Base-by-base conservation (phyloP, 2,329 filamentous ascomycete species). In the Pseudocercospora vitis region DNA sequence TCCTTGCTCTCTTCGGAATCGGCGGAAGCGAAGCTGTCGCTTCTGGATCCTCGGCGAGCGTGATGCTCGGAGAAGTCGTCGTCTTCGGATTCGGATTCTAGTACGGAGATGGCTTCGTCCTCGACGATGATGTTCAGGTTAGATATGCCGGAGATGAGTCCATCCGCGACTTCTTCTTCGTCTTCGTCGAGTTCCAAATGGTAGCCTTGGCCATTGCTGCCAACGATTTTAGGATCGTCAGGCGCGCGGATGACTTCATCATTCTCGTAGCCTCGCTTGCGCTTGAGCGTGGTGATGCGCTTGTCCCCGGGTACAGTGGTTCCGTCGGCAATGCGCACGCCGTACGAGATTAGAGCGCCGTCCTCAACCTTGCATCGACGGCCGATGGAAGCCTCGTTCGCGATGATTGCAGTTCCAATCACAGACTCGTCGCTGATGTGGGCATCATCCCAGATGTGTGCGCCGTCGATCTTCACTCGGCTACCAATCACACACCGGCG, bases 391-490 rank as follows among this genome's bases (percentile, higher is more conserved):
- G 81, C 87, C 42, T 83, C 82, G 63, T 86, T 84, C 3, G 88
- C 94, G 50, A 99, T 76, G 35, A 99, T 83, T 1, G 90, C 86
- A 60, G 84, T 81, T 7, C 81, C 78, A 44, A 99, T 76, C 19
- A 80, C 80, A 12, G 86, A 79, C 16, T 85, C 85, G 66, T 96
- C 89, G 1, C 84, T 87, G 61, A 99, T 83, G 4, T 81, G 81
- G 0, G 84, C 84, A 63, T 91, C 82, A 63, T 96, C 89, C 91
- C 92, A 97, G 59, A 99, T 83, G 64, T 90, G 92, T 18, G 89
- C 87, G 62, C 89, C 81, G 44, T 88, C 81, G 56, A 99, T 83
- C 31, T 78, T 81, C 23, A 94, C 91, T 60, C 94, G 89, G 62
- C 83, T 86, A 5, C 94, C 94, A 62, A 99, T 94, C 60, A 84